These are phyloP conservation scores for Gracilaria vermiculophylla DNA, from an alignment of 23 red algal genomes.

Conservation along the genomic window DNA sequence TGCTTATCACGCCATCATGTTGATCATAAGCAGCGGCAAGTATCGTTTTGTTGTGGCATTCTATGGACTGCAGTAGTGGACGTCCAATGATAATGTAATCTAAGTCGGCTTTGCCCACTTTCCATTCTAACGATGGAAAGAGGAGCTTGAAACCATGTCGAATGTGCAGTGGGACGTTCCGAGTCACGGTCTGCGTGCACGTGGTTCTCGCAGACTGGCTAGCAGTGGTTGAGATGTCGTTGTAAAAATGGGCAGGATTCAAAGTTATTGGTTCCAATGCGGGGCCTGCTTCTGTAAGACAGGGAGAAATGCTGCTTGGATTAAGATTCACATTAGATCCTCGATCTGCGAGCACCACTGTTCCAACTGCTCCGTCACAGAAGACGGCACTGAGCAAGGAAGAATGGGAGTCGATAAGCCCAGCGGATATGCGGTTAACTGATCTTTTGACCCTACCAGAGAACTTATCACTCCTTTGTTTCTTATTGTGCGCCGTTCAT, in stretches of 20 bases:
- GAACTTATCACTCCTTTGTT: background rate
- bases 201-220: background rate
- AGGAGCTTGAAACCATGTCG: conserved; percentile 19
- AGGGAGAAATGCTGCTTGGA: background rate
- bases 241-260: background rate
- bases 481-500: background rate
- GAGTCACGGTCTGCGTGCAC: background rate
- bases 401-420: background rate
- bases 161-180: conserved; percentile 13
- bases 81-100: conserved; percentile 10
- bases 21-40: conserved; percentile 31
- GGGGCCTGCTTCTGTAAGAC: background rate
- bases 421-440: background rate
- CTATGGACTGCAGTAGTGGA: background rate
- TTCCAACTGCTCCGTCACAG: conserved; percentile 4
- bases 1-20: conserved; percentile 9
- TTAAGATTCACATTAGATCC: conserved; percentile 13
- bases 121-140: background rate
- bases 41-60: conserved; percentile 18
- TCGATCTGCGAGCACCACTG: background rate
- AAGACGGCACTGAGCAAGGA: background rate
- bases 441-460: background rate
- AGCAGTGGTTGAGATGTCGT: background rate
- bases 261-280: background rate
- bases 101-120: background rate